These are phyloP conservation scores for Solanum pimpinellifolium DNA, from an alignment of 257 asterid genomes.

Conservation along the genomic window DNA sequence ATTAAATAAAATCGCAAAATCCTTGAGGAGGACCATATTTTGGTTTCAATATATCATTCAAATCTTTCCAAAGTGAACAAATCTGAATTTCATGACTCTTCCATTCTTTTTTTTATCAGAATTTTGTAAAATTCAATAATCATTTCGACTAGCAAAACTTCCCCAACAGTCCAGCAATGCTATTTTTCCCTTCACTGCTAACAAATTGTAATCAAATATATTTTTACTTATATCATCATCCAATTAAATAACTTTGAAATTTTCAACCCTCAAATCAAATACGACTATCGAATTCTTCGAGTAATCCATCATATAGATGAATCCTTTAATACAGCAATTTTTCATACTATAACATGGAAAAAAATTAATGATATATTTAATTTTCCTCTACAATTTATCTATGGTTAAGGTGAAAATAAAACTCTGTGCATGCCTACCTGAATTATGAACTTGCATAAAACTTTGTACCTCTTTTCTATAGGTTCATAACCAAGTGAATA, in stretches of 20 bases:
- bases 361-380: background rate
- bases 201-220: background rate
- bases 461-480: background rate
- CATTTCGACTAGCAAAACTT: background rate
- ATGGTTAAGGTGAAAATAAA: background rate
- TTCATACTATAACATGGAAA: background rate
- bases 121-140: background rate
- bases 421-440: background rate
- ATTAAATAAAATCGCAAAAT: no score
- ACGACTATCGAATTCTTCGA: background rate
- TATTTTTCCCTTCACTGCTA: background rate
- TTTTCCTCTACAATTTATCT: background rate
- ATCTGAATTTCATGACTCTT: background rate
- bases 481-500: background rate
- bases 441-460: background rate
- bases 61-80: background rate
- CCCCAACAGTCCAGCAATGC: background rate
- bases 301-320: no score
- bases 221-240: background rate
- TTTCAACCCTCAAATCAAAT: background rate
- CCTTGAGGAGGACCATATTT: no score
- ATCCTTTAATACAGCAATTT: background rate
- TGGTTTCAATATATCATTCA: no score
- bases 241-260: background rate
- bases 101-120: background rate